Evolutionary conservation across 345 rosid species (phyloP), one percentile per base, ranked within the genome.

Genomic region (Camelina laxa): DNA sequence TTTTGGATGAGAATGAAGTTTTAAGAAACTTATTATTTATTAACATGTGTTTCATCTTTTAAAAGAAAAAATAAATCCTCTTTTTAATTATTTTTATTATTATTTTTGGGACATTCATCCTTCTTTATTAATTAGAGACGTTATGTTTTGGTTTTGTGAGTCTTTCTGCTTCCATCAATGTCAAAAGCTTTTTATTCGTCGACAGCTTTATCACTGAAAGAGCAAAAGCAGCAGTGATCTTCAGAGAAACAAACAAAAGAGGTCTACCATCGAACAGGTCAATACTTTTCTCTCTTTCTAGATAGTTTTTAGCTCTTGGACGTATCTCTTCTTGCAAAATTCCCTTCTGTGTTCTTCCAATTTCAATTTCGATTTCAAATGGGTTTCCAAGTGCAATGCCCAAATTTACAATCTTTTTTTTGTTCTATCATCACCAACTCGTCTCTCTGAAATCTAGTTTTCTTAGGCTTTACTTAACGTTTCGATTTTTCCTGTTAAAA

Each of bases 201-300:
- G 42, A 39, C 42, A 47, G 42, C 69, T 27, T 47, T 39, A 38
- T 11, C 68, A 63, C 54, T 31, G 42, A 7, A 17, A 47, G 42
- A 47, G 56, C 41, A 45, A 9, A 45, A 45, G 68, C 39, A 45
- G 68, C 39, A 45, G 68, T 27, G 8, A 45, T 6, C n/a, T 64
- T 1, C 1, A 27, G 54, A 63, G 22, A 63, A 63, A 47, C 51
- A 47, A 47, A 47, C 51, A 47, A 47, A 45, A 47, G 2, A 4
- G 1, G 0, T 12, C 15, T 47, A 47, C 4, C 51, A 47, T 47
- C 50, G 20, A 41, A 61, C 35, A 14, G 50, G 67, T 61, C 24
- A 8, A 4, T 47, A n/a, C 20, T n/a, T 6, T 7, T 16, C 44
- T 65, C 58, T 49, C 31, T 50, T 65, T 66, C 19, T 65, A 11